A percentile compares a stretch with the other conserved stretches of the same genome.
Conservation (phyloP, 805 yeast species). For the Ogataea ganodermae region DNA sequence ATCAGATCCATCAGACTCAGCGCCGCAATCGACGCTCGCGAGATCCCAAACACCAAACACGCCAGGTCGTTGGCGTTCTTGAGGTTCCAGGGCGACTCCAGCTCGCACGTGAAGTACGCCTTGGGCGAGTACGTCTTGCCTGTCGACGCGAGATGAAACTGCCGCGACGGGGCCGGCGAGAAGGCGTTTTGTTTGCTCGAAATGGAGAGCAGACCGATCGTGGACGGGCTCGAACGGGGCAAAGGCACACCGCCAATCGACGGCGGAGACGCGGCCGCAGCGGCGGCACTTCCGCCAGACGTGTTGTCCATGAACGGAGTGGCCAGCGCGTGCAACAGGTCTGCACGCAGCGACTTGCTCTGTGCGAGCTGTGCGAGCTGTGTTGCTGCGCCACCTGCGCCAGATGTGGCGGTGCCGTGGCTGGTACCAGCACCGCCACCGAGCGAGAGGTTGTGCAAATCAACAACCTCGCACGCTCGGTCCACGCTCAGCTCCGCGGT, state of each 20-base stretch:
- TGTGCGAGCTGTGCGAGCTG: slow-evolving; percentile 37
- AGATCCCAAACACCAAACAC: slow-evolving; percentile 81
- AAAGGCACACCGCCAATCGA: slow-evolving; percentile 31
- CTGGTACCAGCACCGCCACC: not conserved
- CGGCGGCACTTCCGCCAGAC: slow-evolving; percentile 12
- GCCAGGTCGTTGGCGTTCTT: slow-evolving; percentile 89
- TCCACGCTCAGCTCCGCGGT: slow-evolving; percentile 26
- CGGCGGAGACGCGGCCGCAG: not conserved
- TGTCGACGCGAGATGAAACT: slow-evolving; percentile 63
- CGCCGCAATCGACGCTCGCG: slow-evolving; percentile 60
- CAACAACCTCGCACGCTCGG: slow-evolving; percentile 42
- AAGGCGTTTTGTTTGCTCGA: slow-evolving; percentile 29
- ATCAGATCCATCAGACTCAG: slow-evolving; percentile 73
- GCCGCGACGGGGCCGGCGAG: slow-evolving; percentile 18
- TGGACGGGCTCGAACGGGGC: slow-evolving; percentile 27
- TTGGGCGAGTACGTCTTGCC: slow-evolving; percentile 74
- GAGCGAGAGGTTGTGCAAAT: slow-evolving; percentile 59
- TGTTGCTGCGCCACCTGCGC: not conserved
- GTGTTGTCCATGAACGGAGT: slow-evolving; percentile 59
- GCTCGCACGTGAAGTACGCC: slow-evolving; percentile 80
- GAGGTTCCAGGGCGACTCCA: slow-evolving; percentile 74
- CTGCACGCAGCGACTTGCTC: slow-evolving; percentile 44
- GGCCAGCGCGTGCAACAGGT: slow-evolving; percentile 62
- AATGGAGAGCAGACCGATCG: slow-evolving; percentile 28
- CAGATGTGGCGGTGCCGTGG: not conserved